Evolutionary conservation across 495 filamentous ascomycete genomes (phyloP).

Genomic region (Penicillium cinerascens): DNA sequence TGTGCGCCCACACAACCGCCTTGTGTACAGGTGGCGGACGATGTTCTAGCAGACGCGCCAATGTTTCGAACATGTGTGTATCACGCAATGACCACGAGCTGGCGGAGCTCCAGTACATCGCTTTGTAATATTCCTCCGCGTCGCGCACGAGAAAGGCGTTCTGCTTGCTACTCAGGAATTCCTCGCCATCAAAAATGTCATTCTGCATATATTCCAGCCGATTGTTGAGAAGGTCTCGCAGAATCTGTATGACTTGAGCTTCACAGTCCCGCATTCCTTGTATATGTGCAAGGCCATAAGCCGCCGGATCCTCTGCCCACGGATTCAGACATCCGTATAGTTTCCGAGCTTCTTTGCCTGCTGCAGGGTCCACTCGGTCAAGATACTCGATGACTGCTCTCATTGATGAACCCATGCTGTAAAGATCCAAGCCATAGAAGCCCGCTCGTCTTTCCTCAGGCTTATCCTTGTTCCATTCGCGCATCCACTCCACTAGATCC

Average conservation of each 20-base stretch:
- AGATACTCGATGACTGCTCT: constrained; percentile 52
- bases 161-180: constrained; percentile 52
- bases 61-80: constrained; percentile 56
- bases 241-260: constrained; percentile 43
- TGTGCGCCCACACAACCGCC: constrained; percentile 59
- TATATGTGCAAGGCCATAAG: constrained; percentile 49
- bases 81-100: constrained; percentile 58
- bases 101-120: constrained; percentile 55
- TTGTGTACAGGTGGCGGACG: constrained; percentile 38
- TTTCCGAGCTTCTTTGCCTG: constrained; percentile 41
- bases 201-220: constrained; percentile 42
- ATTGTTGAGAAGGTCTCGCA: constrained; percentile 41
- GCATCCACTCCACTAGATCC: constrained; percentile 56
- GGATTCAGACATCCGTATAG: constrained; percentile 48
- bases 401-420: constrained; percentile 52
- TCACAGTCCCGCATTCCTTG: constrained; percentile 49
- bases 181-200: constrained; percentile 40
- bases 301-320: constrained; percentile 52
- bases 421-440: constrained; percentile 56
- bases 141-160: constrained; percentile 55
- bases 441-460: constrained; percentile 37
- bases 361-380: constrained; percentile 44
- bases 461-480: constrained; percentile 37
- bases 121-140: constrained; percentile 55
- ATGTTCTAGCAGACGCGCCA: constrained; percentile 44